Conservation (phyloP, 805 yeast species). For the Candida peoriensis region DNA sequence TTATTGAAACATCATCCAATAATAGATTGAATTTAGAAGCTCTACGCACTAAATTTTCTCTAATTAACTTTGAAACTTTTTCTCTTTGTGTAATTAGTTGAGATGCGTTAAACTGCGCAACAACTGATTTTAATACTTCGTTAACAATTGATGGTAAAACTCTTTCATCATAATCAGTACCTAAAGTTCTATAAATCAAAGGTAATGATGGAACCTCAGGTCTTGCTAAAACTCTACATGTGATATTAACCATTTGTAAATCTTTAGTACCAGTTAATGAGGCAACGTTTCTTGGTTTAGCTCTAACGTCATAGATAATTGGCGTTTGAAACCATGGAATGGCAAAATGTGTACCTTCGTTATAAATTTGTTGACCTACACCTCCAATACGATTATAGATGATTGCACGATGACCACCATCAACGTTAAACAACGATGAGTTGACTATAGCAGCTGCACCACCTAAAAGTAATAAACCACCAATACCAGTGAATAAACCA, state of each 20-base stretch:
- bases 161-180: slow-evolving; percentile 93
- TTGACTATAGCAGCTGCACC: slow-evolving; percentile 51
- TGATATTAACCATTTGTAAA: slow-evolving; percentile 97
- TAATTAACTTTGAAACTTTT: slow-evolving; percentile 83
- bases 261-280: slow-evolving; percentile 97
- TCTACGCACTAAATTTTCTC: slow-evolving; percentile 86
- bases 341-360: slow-evolving; percentile 93
- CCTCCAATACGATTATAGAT: slow-evolving; percentile 86
- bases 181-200: slow-evolving; percentile 83
- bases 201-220: slow-evolving; percentile 81
- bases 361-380: slow-evolving; percentile 73
- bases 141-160: slow-evolving; percentile 97
- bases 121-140: slow-evolving; percentile 93
- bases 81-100: slow-evolving; percentile 99
- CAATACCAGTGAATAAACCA: slow-evolving; percentile 57
- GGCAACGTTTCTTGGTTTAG: slow-evolving; percentile 94
- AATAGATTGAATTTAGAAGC: slow-evolving; percentile 83
- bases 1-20: slow-evolving; percentile 93
- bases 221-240: slow-evolving; percentile 94
- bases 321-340: slow-evolving; percentile 96
- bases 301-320: slow-evolving; percentile 88
- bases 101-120: slow-evolving; percentile 97
- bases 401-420: slow-evolving; percentile 98
- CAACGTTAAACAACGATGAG: slow-evolving; percentile 73
- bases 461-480: slow-evolving; percentile 54